Evolutionary conservation across 208 protist species (phyloP).

Genomic region (Trypanosoma rangeli): DNA sequence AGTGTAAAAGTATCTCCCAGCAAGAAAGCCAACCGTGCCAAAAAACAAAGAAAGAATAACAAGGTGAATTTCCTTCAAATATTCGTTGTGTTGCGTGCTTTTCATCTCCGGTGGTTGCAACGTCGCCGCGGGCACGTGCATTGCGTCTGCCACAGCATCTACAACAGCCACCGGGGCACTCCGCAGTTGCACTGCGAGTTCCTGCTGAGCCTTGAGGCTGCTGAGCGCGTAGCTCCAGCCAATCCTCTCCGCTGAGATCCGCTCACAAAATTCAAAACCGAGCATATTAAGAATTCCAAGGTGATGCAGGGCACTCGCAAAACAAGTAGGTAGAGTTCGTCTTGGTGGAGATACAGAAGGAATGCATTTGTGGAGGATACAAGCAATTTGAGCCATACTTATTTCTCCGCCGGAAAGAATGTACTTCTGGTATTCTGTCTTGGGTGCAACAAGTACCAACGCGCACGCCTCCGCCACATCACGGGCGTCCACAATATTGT

Average conservation of each 20-base stretch:
- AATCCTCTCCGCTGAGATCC: not conserved
- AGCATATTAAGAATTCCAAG: not conserved
- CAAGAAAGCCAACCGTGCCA: conserved; percentile 3
- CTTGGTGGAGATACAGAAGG: not conserved
- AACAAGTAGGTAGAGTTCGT: not conserved
- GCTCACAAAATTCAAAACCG: conserved; percentile 14
- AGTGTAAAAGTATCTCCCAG: conserved; percentile 2
- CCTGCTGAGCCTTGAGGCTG: conserved; percentile 10
- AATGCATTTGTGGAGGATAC: not conserved
- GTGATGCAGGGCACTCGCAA: not conserved
- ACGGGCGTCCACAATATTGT: conserved; percentile 25
- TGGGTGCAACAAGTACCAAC: not conserved
- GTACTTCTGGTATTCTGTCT: conserved; percentile 19
- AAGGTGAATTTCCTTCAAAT: not conserved
- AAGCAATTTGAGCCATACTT: conserved; percentile 15
- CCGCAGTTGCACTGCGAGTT: conserved; percentile 13
- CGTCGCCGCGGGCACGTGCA: conserved; percentile 8
- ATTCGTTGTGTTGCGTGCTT: not conserved
- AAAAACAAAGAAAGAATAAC: not conserved
- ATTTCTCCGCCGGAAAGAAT: conserved; percentile 25
- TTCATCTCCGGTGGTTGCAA: not conserved
- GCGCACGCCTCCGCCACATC: conserved; percentile 26
- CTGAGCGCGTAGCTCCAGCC: conserved; percentile 18
- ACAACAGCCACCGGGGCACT: conserved; percentile 3
- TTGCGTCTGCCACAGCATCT: not conserved